Percentiles rank a stretch among this genome's conserved stretches.
phyloP scores from a whole-genome alignment of 805 yeast genomes.

The Kluyveromyces wickerhamii region DNA sequence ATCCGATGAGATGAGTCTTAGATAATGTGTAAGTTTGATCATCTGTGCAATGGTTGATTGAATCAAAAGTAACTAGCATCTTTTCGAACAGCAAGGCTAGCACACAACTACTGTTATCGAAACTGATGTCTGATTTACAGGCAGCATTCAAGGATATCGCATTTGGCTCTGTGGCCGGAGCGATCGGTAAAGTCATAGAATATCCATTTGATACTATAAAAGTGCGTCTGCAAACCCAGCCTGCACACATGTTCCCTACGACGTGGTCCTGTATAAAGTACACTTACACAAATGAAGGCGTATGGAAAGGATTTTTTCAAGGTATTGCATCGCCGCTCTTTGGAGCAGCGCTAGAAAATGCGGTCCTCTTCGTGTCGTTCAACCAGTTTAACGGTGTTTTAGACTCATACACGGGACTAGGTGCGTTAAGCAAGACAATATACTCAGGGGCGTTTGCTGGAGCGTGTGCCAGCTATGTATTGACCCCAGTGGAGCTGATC shows the following conservation, averaged over 20 bases:
- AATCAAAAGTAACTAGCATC: not conserved
- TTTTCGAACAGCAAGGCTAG: not conserved
- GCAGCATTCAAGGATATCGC: slow-evolving; percentile 30
- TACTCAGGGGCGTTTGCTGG: slow-evolving; percentile 80
- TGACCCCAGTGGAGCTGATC: slow-evolving; percentile 88
- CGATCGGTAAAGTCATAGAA: slow-evolving; percentile 75
- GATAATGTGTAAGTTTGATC: no score
- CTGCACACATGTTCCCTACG: slow-evolving; percentile 45
- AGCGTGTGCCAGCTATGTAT: slow-evolving; percentile 66
- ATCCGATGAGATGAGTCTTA: slow-evolving; percentile 1
- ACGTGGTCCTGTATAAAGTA: slow-evolving; percentile 58
- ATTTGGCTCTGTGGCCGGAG: slow-evolving; percentile 53
- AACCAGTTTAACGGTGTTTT: slow-evolving; percentile 38
- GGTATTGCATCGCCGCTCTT: slow-evolving; percentile 73
- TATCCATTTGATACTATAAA: slow-evolving; percentile 91
- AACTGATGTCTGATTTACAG: slow-evolving; percentile 8
- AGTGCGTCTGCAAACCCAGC: slow-evolving; percentile 77
- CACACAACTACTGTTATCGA: not conserved
- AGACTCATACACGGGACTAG: slow-evolving; percentile 20
- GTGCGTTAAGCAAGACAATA: slow-evolving; percentile 40
- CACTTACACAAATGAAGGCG: slow-evolving; percentile 63
- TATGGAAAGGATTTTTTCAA: slow-evolving; percentile 62
- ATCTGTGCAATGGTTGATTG: no score
- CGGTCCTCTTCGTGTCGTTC: slow-evolving; percentile 66
- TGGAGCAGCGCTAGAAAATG: slow-evolving; percentile 88